Evolutionary conservation across 1,139 yeast genomes (phyloP), one percentile per base, ranked within the genome.

Genomic region (Pichia sp.): DNA sequence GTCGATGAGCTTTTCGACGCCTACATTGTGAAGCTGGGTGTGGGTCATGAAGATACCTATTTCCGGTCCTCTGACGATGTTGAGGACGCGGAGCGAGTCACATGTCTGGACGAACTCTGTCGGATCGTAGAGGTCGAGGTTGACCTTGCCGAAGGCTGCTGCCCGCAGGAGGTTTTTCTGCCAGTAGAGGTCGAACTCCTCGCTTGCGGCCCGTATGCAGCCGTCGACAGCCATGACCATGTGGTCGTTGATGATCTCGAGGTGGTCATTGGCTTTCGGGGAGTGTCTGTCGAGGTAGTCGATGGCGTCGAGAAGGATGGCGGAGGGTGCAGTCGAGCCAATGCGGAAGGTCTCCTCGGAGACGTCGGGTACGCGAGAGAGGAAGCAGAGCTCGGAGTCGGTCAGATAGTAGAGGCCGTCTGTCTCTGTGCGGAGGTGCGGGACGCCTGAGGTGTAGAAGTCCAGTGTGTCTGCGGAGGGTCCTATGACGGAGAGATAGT

Each of bases 101-200:
- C 91, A 73, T 3, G 81, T 78, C 23, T 73, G 71, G 4, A 89
- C 78, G 63, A 85, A 90, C 45, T 75, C 74, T 49, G 79, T 82
- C 2, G 88, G 73, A 63, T 83, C 77, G 60, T 78, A 82, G 19
- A 74, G 69, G 2, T 71, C 77, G 30, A 79, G 66, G 41, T 86
- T 81, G 0, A 88, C 76, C 64, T 91, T 93, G 0, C 97, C 99
- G 69, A 91, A 88, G 0, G 89, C 75, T 0, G 93, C 96, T 0
- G 96, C 96, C 55, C 81, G 76, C 34, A 93, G 69, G 4, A 93
- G 72, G 51, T 79, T 80, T 64, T 90, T 90, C 62, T 93, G 99
- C 85, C 93, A 80, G 48, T 74, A 72, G 0, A 86, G 78, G 55
- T 83, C 87, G 61, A 87, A 82, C 61, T 91, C 98, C 49, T 83